Conservation (phyloP, 1,284 basidiomycete genomes). For the Ustilago cynodontis region DNA sequence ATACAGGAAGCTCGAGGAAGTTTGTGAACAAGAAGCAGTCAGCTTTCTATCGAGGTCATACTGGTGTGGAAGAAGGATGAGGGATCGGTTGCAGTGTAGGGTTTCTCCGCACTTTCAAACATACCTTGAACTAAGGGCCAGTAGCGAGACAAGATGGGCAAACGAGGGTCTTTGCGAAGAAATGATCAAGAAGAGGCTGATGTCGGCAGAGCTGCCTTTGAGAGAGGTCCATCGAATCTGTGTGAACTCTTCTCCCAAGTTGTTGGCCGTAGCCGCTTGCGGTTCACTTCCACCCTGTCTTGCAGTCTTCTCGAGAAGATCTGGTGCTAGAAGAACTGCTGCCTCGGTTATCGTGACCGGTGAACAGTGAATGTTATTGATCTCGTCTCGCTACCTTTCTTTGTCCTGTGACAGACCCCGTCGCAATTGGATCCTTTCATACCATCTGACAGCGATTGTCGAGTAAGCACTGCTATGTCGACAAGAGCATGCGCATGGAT, state of each 20-base stretch:
- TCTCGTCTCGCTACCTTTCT: neutral
- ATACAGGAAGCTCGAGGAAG: neutral
- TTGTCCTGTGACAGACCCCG: neutral
- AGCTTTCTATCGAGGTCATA: no score
- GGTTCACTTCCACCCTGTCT: neutral
- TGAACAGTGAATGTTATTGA: neutral
- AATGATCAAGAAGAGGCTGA: neutral
- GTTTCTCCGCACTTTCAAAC: slow-evolving; percentile 1
- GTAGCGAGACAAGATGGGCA: slow-evolving; percentile 9
- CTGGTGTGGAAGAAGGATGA: neutral
- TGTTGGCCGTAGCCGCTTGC: slow-evolving; percentile 1
- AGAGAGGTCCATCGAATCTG: neutral
- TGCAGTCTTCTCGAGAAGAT: neutral
- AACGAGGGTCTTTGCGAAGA: slow-evolving; percentile 31
- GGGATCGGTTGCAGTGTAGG: neutral
- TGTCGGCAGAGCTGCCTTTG: no score
- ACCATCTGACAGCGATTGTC: neutral
- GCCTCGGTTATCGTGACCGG: neutral
- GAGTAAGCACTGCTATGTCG: neutral
- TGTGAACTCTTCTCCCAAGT: neutral
- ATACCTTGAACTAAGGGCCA: neutral
- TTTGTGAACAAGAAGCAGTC: neutral
- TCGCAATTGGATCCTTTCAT: neutral
- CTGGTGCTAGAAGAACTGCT: neutral
- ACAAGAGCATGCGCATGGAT: neutral